Evolutionary conservation across 1,284 basidiomycete genomes (phyloP).

Genomic region (Rhodotorula sp.): DNA sequence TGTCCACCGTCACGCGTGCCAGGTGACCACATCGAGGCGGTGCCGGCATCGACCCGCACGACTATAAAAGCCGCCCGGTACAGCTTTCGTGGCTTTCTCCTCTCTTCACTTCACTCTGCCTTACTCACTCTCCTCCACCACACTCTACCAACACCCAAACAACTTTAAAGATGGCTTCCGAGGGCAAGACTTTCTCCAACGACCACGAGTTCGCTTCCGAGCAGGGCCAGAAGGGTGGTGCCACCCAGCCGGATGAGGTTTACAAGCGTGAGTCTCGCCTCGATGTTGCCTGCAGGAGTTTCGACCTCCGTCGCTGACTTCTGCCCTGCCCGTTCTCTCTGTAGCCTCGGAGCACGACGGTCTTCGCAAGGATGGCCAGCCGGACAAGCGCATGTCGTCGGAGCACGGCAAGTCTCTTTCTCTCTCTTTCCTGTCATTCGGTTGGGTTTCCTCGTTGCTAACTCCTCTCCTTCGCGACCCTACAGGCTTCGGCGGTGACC

Average conservation of each 20-base stretch:
- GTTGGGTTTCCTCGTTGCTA: not conserved
- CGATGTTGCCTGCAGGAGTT: conserved; percentile 18
- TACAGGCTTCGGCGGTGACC: conserved; percentile 36
- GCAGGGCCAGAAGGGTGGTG: conserved; percentile 15
- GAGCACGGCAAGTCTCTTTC: conserved; percentile 13
- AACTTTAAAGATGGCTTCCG: conserved; percentile 7
- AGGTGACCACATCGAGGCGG: not conserved
- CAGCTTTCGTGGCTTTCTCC: not conserved
- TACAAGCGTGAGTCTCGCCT: conserved; percentile 34
- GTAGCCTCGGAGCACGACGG: not conserved
- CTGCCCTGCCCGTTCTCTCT: not conserved
- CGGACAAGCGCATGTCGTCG: conserved; percentile 24
- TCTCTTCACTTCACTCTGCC: not conserved
- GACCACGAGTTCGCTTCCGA: conserved; percentile 18
- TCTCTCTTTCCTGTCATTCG: too few species aligned
- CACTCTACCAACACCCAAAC: not conserved
- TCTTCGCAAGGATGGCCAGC: conserved; percentile 7
- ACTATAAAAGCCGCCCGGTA: not conserved
- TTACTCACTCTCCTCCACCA: not conserved
- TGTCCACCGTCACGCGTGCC: not conserved
- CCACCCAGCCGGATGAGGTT: conserved; percentile 15
- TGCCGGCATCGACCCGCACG: not conserved
- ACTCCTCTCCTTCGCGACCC: conserved; percentile 4
- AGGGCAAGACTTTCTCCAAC: conserved; percentile 16
- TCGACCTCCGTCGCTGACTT: not conserved